These are phyloP conservation scores for Coniochaeta sp. DNA, from an alignment of 2,329 filamentous ascomycete species.

Conservation along the genomic window DNA sequence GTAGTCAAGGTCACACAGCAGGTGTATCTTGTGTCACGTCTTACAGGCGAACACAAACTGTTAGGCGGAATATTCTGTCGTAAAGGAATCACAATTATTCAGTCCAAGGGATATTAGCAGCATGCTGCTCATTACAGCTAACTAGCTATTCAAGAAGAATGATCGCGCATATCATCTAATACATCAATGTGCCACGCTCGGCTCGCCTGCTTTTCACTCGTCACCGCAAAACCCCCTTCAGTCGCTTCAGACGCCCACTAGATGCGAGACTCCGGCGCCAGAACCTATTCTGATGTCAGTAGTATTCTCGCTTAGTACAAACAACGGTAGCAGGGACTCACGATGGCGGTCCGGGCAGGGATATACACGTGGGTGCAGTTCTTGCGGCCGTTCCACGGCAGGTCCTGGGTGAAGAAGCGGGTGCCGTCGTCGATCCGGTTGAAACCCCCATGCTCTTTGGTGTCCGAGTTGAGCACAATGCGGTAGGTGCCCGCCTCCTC, in stretches of 20 bases:
- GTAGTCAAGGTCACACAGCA: too few species aligned
- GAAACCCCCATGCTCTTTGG: conserved; percentile 70
- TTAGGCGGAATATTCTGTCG: too few species aligned
- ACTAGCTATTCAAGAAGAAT: background rate
- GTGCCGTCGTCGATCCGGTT: conserved; percentile 71
- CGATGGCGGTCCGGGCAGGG: conserved; percentile 74
- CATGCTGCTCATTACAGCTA: background rate
- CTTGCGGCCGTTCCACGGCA: conserved; percentile 82
- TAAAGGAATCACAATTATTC: too few species aligned
- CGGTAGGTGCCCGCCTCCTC: conserved; percentile 80
- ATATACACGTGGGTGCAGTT: conserved; percentile 94
- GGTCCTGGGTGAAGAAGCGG: conserved; percentile 83
- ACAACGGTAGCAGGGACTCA: conserved; percentile 39
- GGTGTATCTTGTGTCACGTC: too few species aligned
- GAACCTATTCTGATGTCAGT: conserved; percentile 14
- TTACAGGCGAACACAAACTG: too few species aligned
- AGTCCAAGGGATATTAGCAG: too few species aligned
- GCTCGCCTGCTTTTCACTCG: background rate
- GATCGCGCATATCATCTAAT: background rate
- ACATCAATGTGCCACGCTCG: background rate
- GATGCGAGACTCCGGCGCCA: conserved; percentile 23
- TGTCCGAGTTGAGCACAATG: conserved; percentile 78
- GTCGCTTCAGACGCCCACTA: background rate
- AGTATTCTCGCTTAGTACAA: too few species aligned
- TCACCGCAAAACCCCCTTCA: background rate